Conservation (phyloP, 129 eudicot species). For the Lonicera japonica region DNA sequence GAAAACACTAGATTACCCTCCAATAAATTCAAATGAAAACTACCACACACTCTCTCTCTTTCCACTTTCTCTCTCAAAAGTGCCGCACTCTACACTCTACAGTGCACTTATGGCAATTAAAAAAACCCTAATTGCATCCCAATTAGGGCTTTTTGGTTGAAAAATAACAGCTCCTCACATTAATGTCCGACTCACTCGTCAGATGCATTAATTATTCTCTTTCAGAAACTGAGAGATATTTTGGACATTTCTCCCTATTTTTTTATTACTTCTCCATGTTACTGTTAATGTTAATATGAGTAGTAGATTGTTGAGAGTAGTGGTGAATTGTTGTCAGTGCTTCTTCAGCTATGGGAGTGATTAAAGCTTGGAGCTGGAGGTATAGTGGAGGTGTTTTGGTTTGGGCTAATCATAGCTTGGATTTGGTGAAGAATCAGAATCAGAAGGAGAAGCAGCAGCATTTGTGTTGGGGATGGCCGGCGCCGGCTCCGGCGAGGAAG, state of each 20-base stretch:
- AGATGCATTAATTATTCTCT: too few species aligned
- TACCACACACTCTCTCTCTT: not conserved
- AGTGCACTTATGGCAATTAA: not conserved
- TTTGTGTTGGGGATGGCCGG: constrained; percentile 39
- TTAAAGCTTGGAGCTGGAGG: constrained; percentile 15
- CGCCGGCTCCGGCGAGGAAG: constrained; percentile 28
- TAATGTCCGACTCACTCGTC: too few species aligned
- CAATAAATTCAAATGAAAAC: too few species aligned
- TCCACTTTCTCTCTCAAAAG: not conserved
- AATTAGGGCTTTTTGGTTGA: constrained; percentile 2
- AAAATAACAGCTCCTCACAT: too few species aligned
- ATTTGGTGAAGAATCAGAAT: constrained; percentile 21
- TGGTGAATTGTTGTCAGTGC: constrained; percentile 1
- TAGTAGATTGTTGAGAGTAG: constrained; percentile 8
- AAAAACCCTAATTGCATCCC: constrained; percentile 5
- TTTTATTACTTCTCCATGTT: too few species aligned
- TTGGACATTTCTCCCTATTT: too few species aligned
- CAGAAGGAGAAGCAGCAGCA: constrained; percentile 11
- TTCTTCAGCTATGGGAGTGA: constrained; percentile 13
- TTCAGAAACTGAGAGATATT: too few species aligned
- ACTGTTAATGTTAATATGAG: not conserved
- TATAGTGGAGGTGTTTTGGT: constrained; percentile 15
- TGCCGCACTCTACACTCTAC: not conserved
- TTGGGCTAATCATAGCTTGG: constrained; percentile 8
- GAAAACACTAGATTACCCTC: too few species aligned